phyloP scores from a whole-genome alignment of 2,329 filamentous ascomycete genomes.

The Aspergillus fischeri region DNA sequence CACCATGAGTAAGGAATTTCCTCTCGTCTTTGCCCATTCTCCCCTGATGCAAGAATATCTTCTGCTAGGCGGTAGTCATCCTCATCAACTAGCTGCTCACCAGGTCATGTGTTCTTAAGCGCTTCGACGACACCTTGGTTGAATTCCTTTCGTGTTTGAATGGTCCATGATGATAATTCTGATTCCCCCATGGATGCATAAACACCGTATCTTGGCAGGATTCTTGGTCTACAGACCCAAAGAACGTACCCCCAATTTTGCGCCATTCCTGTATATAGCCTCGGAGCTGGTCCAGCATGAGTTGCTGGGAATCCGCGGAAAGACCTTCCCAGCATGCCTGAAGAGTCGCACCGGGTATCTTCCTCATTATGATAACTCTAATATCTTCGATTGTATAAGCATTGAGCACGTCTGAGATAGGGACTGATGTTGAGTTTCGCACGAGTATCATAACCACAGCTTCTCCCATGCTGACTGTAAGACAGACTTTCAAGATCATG shows the following conservation, averaged over 20 bases:
- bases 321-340: slow-evolving; percentile 7
- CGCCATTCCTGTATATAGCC: slow-evolving; percentile 8
- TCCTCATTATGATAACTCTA: slow-evolving; percentile 15
- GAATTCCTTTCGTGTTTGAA: slow-evolving; percentile 12
- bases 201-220: slow-evolving; percentile 14
- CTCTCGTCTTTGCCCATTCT: slow-evolving; percentile 1
- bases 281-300: slow-evolving; percentile 6
- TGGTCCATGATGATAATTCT: slow-evolving; percentile 13
- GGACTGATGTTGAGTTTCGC: neutral
- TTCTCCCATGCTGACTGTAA: neutral
- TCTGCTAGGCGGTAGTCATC: slow-evolving; percentile 9
- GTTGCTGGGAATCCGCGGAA: slow-evolving; percentile 1
- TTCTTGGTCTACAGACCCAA: slow-evolving; percentile 12
- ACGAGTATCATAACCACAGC: neutral
- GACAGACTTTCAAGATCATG: no score
- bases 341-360: slow-evolving; percentile 7
- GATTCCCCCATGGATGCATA: slow-evolving; percentile 14
- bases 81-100: slow-evolving; percentile 1
- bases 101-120: slow-evolving; percentile 14
- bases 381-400: slow-evolving; percentile 14
- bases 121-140: slow-evolving; percentile 17
- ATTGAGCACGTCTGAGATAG: slow-evolving; percentile 9
- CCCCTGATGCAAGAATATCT: slow-evolving; percentile 6
- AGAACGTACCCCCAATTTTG: slow-evolving; percentile 5
- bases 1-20: slow-evolving; percentile 11